phyloP scores from a whole-genome alignment of 192 early-diverging fungal species.

The Gonapodya prolifera region DNA sequence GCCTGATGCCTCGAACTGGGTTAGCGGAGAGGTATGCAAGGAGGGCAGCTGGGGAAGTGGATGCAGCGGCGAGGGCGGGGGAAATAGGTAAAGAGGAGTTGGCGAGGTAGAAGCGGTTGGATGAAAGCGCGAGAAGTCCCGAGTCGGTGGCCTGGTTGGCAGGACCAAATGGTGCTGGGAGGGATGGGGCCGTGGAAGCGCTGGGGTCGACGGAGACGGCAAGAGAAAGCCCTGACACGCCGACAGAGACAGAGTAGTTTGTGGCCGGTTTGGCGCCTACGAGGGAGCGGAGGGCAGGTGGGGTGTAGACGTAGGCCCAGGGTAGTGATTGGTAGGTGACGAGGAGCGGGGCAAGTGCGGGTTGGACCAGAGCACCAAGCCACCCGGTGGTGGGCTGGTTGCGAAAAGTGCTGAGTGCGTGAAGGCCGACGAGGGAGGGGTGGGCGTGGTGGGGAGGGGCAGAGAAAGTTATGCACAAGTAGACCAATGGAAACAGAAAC shows the following conservation, averaged over 20 bases:
- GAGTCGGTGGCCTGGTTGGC: neutral
- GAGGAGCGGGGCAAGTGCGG: conserved; percentile 3
- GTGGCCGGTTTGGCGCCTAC: conserved; percentile 13
- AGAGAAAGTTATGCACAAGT: conserved; percentile 18
- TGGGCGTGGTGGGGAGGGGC: too few species aligned
- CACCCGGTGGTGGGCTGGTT: conserved; percentile 29
- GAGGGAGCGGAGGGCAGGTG: conserved; percentile 25
- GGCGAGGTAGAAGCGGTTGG: neutral
- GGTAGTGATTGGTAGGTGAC: conserved; percentile 2
- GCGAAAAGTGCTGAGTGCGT: neutral
- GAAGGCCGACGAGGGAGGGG: too few species aligned
- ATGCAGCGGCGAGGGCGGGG: neutral
- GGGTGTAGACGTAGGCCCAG: conserved; percentile 13
- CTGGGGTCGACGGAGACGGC: neutral
- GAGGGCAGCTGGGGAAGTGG: neutral
- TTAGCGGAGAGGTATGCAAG: neutral
- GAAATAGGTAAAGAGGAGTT: neutral
- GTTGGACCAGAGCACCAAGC: conserved; percentile 20
- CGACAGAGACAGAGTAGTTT: conserved; percentile 12
- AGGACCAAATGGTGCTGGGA: neutral
- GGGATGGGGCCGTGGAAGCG: neutral
- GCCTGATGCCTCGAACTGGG: neutral
- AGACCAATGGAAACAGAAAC: conserved; percentile 2
- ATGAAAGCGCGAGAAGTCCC: neutral
- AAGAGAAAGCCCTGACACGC: conserved; percentile 8